Conservation (phyloP, 495 filamentous ascomycete species). For the Penicillium verhagenii region DNA sequence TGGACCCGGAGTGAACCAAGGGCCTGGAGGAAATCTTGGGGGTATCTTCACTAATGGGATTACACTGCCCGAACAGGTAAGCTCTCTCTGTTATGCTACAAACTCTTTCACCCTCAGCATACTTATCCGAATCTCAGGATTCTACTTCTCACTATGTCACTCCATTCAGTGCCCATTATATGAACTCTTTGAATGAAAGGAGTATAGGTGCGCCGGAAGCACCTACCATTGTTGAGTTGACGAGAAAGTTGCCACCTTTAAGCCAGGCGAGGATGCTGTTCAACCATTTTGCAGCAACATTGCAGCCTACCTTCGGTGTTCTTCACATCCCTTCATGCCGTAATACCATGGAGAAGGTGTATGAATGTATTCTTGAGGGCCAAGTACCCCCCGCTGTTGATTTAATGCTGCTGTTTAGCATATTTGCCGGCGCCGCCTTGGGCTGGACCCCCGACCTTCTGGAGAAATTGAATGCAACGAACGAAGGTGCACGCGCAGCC, state of each 20-base stretch:
- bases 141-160: constrained; percentile 12
- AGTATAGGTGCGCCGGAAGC: background rate
- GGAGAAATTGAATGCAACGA: constrained; percentile 19
- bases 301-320: constrained; percentile 24
- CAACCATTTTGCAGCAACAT: constrained; percentile 19
- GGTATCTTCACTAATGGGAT: background rate
- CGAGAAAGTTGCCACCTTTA: constrained; percentile 22
- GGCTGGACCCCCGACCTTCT: constrained; percentile 23
- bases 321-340: constrained; percentile 29
- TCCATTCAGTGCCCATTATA: constrained; percentile 11
- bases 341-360: constrained; percentile 20
- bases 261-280: constrained; percentile 24
- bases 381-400: constrained; percentile 11
- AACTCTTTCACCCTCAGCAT: background rate
- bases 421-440: constrained; percentile 27
- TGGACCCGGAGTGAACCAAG: background rate
- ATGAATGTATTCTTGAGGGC: constrained; percentile 20
- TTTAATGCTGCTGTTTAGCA: constrained; percentile 22
- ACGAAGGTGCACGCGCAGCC: constrained; percentile 17
- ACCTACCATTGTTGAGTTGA: constrained; percentile 4
- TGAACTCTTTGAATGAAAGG: background rate
- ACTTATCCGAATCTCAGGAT: background rate
- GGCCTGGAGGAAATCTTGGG: no score
- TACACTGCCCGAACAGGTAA: background rate
- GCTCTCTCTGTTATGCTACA: background rate